Conservation (phyloP, 345 rosid species). For the Turnera subulata region DNA sequence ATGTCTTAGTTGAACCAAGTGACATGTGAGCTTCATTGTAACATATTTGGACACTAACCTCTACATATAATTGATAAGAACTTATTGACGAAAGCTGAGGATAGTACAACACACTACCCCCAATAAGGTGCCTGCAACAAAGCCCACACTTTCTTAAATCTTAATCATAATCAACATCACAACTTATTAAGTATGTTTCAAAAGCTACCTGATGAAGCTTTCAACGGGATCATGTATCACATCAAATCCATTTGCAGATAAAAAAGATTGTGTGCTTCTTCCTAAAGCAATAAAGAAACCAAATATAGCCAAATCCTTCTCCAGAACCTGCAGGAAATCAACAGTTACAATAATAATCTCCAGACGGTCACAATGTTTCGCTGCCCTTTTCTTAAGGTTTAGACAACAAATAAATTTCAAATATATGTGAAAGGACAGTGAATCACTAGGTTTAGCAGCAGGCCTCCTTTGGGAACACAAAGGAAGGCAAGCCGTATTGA, state of each 20-base stretch:
- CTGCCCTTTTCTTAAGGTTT: too few species aligned
- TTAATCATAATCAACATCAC: slow-evolving; percentile 15
- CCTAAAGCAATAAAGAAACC: slow-evolving; percentile 97
- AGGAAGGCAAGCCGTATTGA: background rate
- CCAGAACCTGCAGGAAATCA: slow-evolving; percentile 67
- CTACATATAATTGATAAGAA: slow-evolving; percentile 92
- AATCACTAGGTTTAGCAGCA: background rate
- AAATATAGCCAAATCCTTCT: slow-evolving; percentile 93
- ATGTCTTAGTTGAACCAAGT: slow-evolving; percentile 10
- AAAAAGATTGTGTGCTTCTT: slow-evolving; percentile 63
- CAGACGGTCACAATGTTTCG: background rate
- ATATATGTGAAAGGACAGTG: slow-evolving; percentile 1
- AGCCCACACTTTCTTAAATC: slow-evolving; percentile 9
- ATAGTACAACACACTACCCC: slow-evolving; percentile 88
- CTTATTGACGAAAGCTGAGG: slow-evolving; percentile 95
- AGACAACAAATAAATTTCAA: background rate
- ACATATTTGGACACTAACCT: slow-evolving; percentile 51
- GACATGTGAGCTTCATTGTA: slow-evolving; percentile 10
- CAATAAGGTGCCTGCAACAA: slow-evolving; percentile 67
- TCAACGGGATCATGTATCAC: slow-evolving; percentile 56
- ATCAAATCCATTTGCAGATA: slow-evolving; percentile 73
- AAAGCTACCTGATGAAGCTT: slow-evolving; percentile 69
- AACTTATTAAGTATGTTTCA: slow-evolving; percentile 4
- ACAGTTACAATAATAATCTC: slow-evolving; percentile 11
- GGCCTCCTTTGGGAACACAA: background rate